These are phyloP conservation scores for Spathaspora girioi DNA, from an alignment of 805 yeast species.

Conservation along the genomic window DNA sequence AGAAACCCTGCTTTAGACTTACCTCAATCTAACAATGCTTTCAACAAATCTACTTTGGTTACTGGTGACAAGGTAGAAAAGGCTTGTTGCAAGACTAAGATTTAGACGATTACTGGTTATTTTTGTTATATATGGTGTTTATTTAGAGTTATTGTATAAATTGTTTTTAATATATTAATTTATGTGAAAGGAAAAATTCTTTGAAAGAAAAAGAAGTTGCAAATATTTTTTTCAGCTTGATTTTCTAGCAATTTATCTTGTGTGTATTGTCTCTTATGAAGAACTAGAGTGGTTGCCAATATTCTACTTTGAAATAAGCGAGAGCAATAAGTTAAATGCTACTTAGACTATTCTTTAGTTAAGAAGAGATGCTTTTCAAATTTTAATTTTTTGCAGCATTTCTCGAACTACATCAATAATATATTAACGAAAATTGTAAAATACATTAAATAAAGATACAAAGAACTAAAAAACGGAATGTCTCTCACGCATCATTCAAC, in stretches of 20 bases:
- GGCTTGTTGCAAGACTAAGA: conserved; percentile 34
- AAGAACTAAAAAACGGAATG: background rate
- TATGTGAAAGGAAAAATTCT: background rate
- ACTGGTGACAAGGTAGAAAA: conserved; percentile 19
- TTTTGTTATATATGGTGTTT: background rate
- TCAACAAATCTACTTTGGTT: conserved; percentile 58
- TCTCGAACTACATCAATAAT: background rate
- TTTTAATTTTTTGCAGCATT: background rate
- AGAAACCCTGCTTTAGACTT: conserved; percentile 76
- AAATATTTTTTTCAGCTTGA: no score
- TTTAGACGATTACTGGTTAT: background rate
- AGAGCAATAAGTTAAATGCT: no score
- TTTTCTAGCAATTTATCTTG: no score
- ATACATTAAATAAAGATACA: background rate
- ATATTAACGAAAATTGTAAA: no score
- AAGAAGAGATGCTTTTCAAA: no score
- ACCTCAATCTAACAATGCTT: conserved; percentile 64
- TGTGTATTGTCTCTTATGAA: no score
- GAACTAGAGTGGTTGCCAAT: no score
- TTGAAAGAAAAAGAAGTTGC: no score
- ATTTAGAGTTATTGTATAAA: background rate
- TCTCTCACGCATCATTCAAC: background rate
- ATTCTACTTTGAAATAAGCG: no score
- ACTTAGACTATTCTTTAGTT: no score
- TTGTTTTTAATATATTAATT: background rate